phyloP scores from a whole-genome alignment of 176 grass and related monocot species.

The Cenchrus americanus region DNA sequence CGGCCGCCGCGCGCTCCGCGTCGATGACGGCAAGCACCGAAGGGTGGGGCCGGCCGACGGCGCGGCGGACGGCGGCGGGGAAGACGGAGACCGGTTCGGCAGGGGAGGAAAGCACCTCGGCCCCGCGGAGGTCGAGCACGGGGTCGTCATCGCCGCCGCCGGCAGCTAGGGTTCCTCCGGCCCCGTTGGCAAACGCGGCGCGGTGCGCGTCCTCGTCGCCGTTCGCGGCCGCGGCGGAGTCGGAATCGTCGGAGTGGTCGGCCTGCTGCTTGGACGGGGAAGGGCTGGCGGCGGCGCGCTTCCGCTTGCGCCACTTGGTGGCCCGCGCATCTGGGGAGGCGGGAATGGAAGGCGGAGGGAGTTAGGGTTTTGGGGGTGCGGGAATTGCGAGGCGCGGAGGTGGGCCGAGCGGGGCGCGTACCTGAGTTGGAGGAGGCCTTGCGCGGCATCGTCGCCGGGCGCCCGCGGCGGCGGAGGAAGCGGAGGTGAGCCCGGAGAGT shows the following conservation, averaged over 20 bases:
- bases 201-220: conserved; percentile 40
- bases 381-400: background rate
- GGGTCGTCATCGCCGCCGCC: conserved; percentile 45
- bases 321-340: conserved; percentile 69
- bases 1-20: conserved; percentile 53
- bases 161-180: conserved; percentile 40
- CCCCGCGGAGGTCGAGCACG: conserved; percentile 64
- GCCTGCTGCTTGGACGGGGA: conserved; percentile 53
- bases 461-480: conserved; percentile 33
- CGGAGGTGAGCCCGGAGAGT: background rate
- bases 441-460: conserved; percentile 66
- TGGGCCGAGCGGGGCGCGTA: conserved; percentile 35
- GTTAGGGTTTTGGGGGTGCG: conserved; percentile 38
- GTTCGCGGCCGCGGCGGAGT: conserved; percentile 29
- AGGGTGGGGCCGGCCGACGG: conserved; percentile 67
- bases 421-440: conserved; percentile 74
- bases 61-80: conserved; percentile 58
- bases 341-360: background rate
- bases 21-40: conserved; percentile 71
- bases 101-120: conserved; percentile 65
- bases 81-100: conserved; percentile 64
- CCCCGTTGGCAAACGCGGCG: conserved; percentile 27
- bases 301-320: conserved; percentile 90
- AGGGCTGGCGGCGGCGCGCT: conserved; percentile 49
- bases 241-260: conserved; percentile 41